These are phyloP conservation scores for Xylariaceae sp. DNA, from an alignment of 2,329 filamentous ascomycete species.

Conservation along the genomic window DNA sequence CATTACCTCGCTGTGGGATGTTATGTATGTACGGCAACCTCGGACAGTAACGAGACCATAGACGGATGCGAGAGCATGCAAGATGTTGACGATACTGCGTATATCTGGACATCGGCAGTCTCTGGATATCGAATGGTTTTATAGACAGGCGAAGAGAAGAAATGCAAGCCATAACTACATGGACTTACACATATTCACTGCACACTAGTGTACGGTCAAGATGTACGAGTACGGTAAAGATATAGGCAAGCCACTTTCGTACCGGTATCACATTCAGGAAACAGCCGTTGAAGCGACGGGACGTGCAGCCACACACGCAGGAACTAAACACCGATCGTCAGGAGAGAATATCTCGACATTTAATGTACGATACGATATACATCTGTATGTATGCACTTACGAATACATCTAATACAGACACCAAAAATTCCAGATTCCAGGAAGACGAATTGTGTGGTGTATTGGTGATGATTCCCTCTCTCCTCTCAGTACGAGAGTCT, in stretches of 20 bases:
- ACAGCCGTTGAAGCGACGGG: constrained; percentile 5
- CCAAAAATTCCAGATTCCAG: too few relatives aligned
- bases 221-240: neutral
- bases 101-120: neutral
- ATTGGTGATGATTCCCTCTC: too few relatives aligned
- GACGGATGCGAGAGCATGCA: neutral
- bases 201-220: neutral
- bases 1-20: neutral
- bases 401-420: too few relatives aligned
- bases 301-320: constrained; percentile 18
- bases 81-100: neutral
- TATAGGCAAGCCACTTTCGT: neutral
- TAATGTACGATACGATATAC: neutral
- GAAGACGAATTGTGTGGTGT: too few relatives aligned
- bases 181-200: neutral
- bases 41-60: neutral
- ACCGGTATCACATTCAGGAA: neutral
- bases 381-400: neutral
- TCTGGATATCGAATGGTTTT: neutral
- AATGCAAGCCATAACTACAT: neutral
- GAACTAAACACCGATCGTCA: constrained; percentile 19
- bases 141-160: neutral
- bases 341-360: constrained; percentile 7
- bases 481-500: too few relatives aligned
- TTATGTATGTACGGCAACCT: neutral